phyloP scores from a whole-genome alignment of 768 basidiomycete genomes.

The Clavaria fumosa region DNA sequence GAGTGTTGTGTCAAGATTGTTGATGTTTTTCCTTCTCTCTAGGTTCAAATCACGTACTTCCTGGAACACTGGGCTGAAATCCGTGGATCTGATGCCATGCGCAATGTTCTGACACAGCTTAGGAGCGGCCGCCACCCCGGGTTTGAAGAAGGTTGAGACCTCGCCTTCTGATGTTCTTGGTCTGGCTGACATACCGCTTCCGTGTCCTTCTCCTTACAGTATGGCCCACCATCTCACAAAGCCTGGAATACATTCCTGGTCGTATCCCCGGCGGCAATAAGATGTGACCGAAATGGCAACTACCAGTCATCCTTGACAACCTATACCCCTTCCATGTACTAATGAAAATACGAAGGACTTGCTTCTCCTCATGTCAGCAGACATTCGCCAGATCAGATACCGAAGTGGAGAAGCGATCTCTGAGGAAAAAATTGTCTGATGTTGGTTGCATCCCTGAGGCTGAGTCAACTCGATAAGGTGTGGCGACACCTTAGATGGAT shows the following conservation, averaged over 20 bases:
- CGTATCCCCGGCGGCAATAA: conserved; percentile 16
- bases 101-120: conserved; percentile 73
- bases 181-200: neutral
- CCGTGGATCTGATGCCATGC: conserved; percentile 71
- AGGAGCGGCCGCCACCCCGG: conserved; percentile 71
- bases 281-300: neutral
- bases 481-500: too few relatives aligned
- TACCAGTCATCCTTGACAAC: neutral
- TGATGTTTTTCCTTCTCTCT: conserved; percentile 24
- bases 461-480: too few relatives aligned
- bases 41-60: conserved; percentile 64
- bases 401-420: too few relatives aligned
- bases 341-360: too few relatives aligned
- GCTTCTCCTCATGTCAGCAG: too few relatives aligned
- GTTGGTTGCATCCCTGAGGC: too few relatives aligned
- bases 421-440: too few relatives aligned
- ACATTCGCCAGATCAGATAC: too few relatives aligned
- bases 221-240: conserved; percentile 51
- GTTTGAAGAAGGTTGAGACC: conserved; percentile 76
- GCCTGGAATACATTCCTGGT: conserved; percentile 51
- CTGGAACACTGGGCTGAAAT: conserved; percentile 73
- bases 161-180: neutral
- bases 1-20: conserved; percentile 15
- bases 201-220: conserved; percentile 22
- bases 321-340: too few relatives aligned